phyloP scores from a whole-genome alignment of 345 rosid species.

The Sisymbrium irio region DNA sequence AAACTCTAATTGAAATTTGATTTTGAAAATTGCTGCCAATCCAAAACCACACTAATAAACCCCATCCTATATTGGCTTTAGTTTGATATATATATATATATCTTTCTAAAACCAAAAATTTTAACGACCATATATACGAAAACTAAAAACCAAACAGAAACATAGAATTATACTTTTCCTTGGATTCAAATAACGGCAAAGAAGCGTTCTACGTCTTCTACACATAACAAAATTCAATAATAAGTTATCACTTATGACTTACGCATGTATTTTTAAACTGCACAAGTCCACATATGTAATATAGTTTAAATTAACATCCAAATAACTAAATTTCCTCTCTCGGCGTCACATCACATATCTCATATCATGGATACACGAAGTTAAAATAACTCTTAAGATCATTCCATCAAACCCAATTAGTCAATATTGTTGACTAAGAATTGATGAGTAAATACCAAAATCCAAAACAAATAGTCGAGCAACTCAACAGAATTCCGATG shows the following conservation, averaged over 20 bases:
- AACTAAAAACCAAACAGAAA: background rate
- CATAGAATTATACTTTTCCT: background rate
- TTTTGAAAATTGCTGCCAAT: too few species aligned
- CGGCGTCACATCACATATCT: background rate
- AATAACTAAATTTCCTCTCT: background rate
- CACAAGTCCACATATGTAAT: background rate
- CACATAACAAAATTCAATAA: background rate
- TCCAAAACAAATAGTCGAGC: conserved; percentile 7
- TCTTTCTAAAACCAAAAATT: too few species aligned
- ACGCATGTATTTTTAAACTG: background rate
- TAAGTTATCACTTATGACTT: background rate
- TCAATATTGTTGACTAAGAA: background rate
- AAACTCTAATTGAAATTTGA: too few species aligned
- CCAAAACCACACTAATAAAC: too few species aligned
- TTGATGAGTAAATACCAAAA: background rate
- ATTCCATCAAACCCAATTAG: background rate
- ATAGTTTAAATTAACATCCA: background rate
- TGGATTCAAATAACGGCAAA: background rate
- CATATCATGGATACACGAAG: background rate
- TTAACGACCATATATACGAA: too few species aligned
- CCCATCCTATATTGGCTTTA: too few species aligned
- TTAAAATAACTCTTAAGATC: background rate
- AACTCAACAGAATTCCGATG: background rate
- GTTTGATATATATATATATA: too few species aligned
- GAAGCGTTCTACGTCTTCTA: background rate